A percentile compares a stretch with the other conserved stretches of the same genome.
Evolutionary conservation across 2,329 filamentous ascomycete genomes (phyloP).

Genomic region (Penicillium rolfsii): DNA sequence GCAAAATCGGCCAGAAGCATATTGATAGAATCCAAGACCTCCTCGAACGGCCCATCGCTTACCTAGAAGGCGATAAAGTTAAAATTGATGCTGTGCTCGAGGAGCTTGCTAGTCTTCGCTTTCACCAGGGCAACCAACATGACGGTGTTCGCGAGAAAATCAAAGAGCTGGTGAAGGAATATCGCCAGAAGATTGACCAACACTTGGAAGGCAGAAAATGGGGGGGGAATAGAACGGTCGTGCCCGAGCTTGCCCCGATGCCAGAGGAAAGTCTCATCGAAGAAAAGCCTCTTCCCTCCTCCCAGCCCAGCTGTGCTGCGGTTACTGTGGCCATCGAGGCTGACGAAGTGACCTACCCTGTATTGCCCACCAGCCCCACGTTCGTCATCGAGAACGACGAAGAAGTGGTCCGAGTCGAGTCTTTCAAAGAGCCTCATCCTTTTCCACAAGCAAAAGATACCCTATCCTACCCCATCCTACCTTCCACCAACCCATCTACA

Average conservation of each 20-base stretch:
- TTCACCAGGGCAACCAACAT: background rate
- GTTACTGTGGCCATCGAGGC: background rate
- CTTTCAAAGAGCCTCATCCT: background rate
- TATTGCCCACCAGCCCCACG: background rate
- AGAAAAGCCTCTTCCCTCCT: background rate
- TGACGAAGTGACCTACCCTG: background rate
- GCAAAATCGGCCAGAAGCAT: background rate
- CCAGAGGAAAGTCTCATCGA: background rate
- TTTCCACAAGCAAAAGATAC: background rate
- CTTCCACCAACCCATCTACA: background rate
- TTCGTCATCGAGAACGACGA: background rate
- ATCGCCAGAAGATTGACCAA: background rate
- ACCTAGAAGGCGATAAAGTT: background rate
- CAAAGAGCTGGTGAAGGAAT: background rate
- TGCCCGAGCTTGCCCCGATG: background rate
- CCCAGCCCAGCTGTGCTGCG: background rate
- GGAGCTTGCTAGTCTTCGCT: background rate
- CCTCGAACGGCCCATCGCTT: background rate
- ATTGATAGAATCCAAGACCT: background rate
- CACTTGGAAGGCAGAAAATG: background rate
- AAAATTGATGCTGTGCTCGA: background rate
- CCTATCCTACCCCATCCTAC: background rate
- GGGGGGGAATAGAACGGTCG: no score
- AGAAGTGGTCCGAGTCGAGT: background rate
- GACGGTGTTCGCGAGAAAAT: background rate